Evolutionary conservation across 2,329 filamentous ascomycete species (phyloP).

Genomic region (Cladosporium sphaerospermum): DNA sequence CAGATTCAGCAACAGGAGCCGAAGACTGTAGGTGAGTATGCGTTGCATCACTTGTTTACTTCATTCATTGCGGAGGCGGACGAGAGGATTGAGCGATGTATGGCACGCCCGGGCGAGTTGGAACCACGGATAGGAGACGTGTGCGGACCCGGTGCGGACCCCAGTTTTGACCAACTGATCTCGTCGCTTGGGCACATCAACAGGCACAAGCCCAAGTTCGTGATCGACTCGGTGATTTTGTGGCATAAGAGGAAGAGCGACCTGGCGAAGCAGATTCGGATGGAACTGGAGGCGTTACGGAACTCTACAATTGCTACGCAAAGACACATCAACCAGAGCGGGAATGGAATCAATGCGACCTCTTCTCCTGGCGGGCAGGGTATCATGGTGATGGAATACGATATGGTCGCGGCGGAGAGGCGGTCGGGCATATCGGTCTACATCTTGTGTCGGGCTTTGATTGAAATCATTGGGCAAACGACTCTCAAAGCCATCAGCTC

Average conservation of each 20-base stretch:
- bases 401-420: slow-evolving; percentile 52
- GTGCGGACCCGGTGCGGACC: slow-evolving; percentile 83
- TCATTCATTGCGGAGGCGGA: slow-evolving; percentile 97
- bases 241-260: slow-evolving; percentile 97
- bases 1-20: slow-evolving; percentile 64
- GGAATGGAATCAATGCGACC: slow-evolving; percentile 13
- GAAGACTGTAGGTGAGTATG: slow-evolving; percentile 96
- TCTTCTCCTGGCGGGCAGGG: slow-evolving; percentile 22
- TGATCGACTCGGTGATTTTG: slow-evolving; percentile 96
- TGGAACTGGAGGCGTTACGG: slow-evolving; percentile 24
- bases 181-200: slow-evolving; percentile 90
- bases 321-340: slow-evolving; percentile 14
- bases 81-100: slow-evolving; percentile 85
- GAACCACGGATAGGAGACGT: slow-evolving; percentile 82
- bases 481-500: slow-evolving; percentile 63
- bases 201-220: slow-evolving; percentile 83
- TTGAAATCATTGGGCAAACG: slow-evolving; percentile 91
- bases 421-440: slow-evolving; percentile 93
- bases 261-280: slow-evolving; percentile 49
- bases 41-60: slow-evolving; percentile 91
- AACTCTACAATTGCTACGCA: slow-evolving; percentile 19
- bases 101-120: slow-evolving; percentile 69
- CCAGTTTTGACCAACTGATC: slow-evolving; percentile 88
- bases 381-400: slow-evolving; percentile 25
- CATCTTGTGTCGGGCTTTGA: slow-evolving; percentile 84